phyloP scores from a whole-genome alignment of 2,329 filamentous ascomycete species.

The Penicillium sp. region DNA sequence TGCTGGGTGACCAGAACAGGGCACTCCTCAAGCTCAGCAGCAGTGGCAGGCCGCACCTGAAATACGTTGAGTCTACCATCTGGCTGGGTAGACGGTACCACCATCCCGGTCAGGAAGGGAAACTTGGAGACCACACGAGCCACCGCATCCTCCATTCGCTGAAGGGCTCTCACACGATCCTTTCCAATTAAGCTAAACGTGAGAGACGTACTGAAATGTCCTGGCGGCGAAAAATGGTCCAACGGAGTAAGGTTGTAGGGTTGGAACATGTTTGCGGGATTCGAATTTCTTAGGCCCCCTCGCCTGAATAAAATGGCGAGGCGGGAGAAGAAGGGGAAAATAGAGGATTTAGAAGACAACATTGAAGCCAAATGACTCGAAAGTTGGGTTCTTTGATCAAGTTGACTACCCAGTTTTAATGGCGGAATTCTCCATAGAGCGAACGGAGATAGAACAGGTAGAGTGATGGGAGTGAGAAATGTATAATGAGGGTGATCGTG shows the following conservation, averaged over 20 bases:
- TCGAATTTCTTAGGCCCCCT: background rate
- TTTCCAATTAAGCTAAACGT: background rate
- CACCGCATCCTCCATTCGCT: background rate
- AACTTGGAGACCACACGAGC: background rate
- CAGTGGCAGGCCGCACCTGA: background rate
- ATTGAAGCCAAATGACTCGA: background rate
- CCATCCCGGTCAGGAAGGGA: background rate
- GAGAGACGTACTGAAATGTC: background rate
- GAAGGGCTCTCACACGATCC: background rate
- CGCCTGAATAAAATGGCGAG: too few relatives aligned
- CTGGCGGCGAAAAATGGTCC: background rate
- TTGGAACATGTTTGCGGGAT: background rate
- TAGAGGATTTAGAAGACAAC: too few relatives aligned
- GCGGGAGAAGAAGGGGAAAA: too few relatives aligned
- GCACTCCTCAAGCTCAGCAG: background rate
- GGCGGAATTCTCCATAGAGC: background rate
- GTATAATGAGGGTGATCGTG: too few relatives aligned
- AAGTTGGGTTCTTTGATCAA: background rate
- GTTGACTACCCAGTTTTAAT: background rate
- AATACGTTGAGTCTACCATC: background rate
- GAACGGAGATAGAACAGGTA: background rate
- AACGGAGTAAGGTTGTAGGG: constrained; percentile 1
- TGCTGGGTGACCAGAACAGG: background rate
- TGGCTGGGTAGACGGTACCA: background rate
- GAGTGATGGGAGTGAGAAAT: background rate